phyloP scores from a whole-genome alignment of 1,139 yeast genomes.

The Blastobotrys serpentis region DNA sequence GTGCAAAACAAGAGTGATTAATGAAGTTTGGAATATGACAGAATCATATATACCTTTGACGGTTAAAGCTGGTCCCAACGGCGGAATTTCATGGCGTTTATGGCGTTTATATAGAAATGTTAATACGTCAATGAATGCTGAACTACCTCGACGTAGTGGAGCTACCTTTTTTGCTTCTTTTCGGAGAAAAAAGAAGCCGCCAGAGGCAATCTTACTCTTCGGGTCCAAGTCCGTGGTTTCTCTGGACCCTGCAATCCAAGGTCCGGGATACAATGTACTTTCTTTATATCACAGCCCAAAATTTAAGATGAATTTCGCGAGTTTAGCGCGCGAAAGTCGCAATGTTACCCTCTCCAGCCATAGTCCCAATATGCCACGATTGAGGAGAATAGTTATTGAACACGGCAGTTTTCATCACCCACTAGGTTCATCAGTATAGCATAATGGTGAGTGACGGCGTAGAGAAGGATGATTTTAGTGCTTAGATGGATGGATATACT shows the following conservation, averaged over 20 bases:
- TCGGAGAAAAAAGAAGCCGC: not conserved
- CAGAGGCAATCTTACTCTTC: too few species aligned
- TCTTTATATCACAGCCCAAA: not conserved
- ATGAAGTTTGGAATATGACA: not conserved
- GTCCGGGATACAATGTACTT: not conserved
- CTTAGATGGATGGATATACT: too few species aligned
- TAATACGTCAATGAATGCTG: too few species aligned
- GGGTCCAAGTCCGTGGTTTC: too few species aligned
- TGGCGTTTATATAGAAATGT: too few species aligned
- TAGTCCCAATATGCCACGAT: not conserved
- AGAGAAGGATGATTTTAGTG: too few species aligned
- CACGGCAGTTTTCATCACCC: constrained; percentile 3
- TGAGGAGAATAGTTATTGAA: not conserved
- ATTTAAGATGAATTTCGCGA: not conserved
- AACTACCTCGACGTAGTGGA: not conserved
- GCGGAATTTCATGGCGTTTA: too few species aligned
- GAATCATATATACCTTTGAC: too few species aligned
- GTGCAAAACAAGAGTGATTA: not conserved
- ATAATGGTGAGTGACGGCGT: constrained; percentile 10
- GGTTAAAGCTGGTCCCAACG: too few species aligned
- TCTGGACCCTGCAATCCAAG: too few species aligned
- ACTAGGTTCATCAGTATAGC: constrained; percentile 1
- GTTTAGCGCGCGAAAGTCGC: not conserved
- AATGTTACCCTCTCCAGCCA: not conserved
- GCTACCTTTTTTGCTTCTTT: not conserved